phyloP scores from a whole-genome alignment of 2,329 filamentous ascomycete genomes.

The Beauveria medogensis region DNA sequence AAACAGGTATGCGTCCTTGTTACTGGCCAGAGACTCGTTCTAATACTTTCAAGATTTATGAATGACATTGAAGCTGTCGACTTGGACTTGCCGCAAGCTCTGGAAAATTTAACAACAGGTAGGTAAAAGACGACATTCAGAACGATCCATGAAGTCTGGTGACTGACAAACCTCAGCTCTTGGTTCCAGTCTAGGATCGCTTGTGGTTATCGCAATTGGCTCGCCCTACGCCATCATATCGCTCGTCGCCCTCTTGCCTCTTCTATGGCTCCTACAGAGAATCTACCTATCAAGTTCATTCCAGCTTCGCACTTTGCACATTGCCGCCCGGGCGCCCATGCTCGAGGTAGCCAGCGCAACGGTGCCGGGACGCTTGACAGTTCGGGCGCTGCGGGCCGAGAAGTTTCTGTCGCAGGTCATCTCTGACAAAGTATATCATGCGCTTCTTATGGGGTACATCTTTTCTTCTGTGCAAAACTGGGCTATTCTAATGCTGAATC shows the following conservation, averaged over 20 bases:
- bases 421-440: not conserved
- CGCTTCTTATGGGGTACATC: not conserved
- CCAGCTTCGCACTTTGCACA: not conserved
- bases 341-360: not conserved
- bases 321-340: slow-evolving; percentile 4
- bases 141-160: too few species aligned
- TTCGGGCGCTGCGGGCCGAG: not conserved
- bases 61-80: not conserved
- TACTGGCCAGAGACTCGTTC: too few species aligned
- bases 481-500: not conserved
- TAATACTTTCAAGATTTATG: too few species aligned
- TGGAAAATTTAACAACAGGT: not conserved
- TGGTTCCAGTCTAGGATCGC: not conserved
- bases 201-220: not conserved
- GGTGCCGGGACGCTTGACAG: not conserved
- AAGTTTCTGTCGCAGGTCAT: too few species aligned
- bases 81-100: not conserved
- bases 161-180: too few species aligned
- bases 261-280: not conserved
- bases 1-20: not conserved
- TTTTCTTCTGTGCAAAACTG: not conserved
- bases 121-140: too few species aligned
- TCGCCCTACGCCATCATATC: not conserved
- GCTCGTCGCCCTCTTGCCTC: not conserved
- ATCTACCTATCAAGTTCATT: not conserved